phyloP scores from a whole-genome alignment of 2,329 filamentous ascomycete species.

The Penicillium sp. region DNA sequence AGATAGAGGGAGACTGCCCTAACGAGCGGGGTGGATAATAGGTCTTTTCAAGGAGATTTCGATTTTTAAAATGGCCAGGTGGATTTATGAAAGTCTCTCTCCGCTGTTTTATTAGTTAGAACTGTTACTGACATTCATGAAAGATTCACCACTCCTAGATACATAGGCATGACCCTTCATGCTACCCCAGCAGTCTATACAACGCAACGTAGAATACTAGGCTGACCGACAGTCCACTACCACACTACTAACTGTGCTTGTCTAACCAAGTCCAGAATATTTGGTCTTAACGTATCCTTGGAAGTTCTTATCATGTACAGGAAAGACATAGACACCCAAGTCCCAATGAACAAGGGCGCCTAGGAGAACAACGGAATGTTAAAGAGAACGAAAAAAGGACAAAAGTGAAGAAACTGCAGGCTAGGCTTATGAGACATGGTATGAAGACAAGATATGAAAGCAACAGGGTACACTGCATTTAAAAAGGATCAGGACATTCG shows the following conservation, averaged over 20 bases:
- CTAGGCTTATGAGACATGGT: slow-evolving; percentile 15
- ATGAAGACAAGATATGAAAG: slow-evolving; percentile 10
- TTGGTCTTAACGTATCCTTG: slow-evolving; percentile 20
- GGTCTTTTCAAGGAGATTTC: neutral
- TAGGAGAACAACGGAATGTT: slow-evolving; percentile 1
- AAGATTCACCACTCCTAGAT: neutral
- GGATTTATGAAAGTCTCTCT: neutral
- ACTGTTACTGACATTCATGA: neutral
- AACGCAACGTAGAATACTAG: too few species aligned
- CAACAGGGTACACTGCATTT: slow-evolving; percentile 5
- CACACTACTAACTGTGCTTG: too few species aligned
- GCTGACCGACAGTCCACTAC: too few species aligned
- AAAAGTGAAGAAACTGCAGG: slow-evolving; percentile 18
- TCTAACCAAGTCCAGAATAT: neutral
- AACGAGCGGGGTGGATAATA: slow-evolving; percentile 15
- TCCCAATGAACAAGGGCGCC: slow-evolving; percentile 13
- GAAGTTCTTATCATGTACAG: slow-evolving; percentile 30
- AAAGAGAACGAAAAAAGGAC: slow-evolving; percentile 15
- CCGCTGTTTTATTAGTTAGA: neutral
- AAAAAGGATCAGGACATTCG: slow-evolving; percentile 16
- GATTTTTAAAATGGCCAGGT: neutral
- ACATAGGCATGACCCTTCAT: neutral
- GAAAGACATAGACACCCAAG: slow-evolving; percentile 10
- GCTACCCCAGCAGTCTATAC: neutral
- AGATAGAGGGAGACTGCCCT: slow-evolving; percentile 3